Evolutionary conservation across 179 eudicot genomes (phyloP).

Genomic region (Beta corolliflora): DNA sequence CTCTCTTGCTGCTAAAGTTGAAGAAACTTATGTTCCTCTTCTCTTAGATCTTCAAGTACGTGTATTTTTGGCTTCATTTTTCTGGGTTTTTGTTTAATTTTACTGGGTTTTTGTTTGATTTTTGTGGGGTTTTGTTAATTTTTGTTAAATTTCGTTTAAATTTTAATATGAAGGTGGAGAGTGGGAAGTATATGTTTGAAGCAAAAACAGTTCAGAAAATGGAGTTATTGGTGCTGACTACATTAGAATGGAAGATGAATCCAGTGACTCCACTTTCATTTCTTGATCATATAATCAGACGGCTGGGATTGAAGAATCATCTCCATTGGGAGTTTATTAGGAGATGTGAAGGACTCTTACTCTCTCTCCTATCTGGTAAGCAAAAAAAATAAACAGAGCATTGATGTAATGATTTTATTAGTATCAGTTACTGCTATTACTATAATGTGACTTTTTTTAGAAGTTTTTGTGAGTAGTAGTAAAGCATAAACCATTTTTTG

Average conservation of each 20-base stretch:
- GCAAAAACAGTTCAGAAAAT: slow-evolving; percentile 55
- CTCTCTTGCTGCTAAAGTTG: slow-evolving; percentile 93
- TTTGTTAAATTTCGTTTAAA: too few relatives aligned
- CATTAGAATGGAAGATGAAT: slow-evolving; percentile 48
- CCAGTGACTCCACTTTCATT: slow-evolving; percentile 46
- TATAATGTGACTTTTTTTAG: slow-evolving; percentile 3
- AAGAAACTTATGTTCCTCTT: slow-evolving; percentile 77
- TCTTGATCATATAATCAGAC: slow-evolving; percentile 43
- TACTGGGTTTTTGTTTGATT: too few relatives aligned
- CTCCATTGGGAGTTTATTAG: slow-evolving; percentile 49
- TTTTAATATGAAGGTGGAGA: slow-evolving; percentile 40
- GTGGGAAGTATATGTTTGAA: slow-evolving; percentile 56
- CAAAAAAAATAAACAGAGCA: slow-evolving; percentile 3
- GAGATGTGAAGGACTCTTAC: slow-evolving; percentile 37
- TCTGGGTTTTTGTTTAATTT: too few relatives aligned
- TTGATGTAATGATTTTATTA: slow-evolving; percentile 6
- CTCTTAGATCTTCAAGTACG: slow-evolving; percentile 86
- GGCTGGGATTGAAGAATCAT: slow-evolving; percentile 44
- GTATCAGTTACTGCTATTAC: neutral
- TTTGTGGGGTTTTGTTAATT: too few relatives aligned
- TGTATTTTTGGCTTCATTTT: neutral
- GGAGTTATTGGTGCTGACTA: slow-evolving; percentile 42
- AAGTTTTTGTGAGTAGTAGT: too few relatives aligned
- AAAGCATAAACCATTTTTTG: neutral
- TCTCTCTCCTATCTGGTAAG: slow-evolving; percentile 48